Conservation (phyloP, 495 filamentous ascomycete species). For the Penicillium nucicola region DNA sequence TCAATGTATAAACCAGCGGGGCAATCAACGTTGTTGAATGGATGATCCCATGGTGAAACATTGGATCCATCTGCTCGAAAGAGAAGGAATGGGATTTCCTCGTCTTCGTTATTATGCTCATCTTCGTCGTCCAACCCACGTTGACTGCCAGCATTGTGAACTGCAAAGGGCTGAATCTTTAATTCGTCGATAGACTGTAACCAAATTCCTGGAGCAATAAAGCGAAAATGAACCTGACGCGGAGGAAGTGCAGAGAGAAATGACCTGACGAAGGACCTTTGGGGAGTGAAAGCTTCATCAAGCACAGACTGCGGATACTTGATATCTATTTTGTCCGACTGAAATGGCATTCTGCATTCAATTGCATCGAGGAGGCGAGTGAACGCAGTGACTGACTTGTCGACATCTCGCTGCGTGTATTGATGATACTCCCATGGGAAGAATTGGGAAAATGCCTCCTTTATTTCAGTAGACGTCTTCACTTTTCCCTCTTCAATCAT, state of each 20-base stretch:
- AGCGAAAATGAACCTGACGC: slow-evolving; percentile 4
- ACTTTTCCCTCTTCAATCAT: slow-evolving; percentile 13
- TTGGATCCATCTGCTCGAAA: slow-evolving; percentile 2
- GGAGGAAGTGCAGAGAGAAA: slow-evolving; percentile 1
- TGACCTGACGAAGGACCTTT: neutral
- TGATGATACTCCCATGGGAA: slow-evolving; percentile 11
- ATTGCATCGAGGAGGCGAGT: slow-evolving; percentile 15
- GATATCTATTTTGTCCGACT: neutral
- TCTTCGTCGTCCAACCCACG: neutral
- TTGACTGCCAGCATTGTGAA: too few relatives aligned
- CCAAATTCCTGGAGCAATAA: slow-evolving; percentile 9
- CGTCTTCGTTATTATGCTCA: too few relatives aligned
- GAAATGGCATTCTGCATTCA: slow-evolving; percentile 4
- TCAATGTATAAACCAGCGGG: neutral
- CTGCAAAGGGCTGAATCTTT: neutral
- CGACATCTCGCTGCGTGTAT: slow-evolving; percentile 6
- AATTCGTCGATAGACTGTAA: neutral
- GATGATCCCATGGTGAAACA: neutral
- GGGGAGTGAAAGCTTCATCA: neutral
- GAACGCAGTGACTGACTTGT: slow-evolving; percentile 7
- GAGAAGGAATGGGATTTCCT: neutral
- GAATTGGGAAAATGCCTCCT: neutral
- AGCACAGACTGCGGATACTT: neutral
- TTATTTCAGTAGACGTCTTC: neutral
- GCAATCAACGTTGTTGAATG: neutral